Percentiles rank a stretch among this genome's conserved stretches.
Conservation (phyloP, 257 asterid species). For the Nicotiana obtusifolia region DNA sequence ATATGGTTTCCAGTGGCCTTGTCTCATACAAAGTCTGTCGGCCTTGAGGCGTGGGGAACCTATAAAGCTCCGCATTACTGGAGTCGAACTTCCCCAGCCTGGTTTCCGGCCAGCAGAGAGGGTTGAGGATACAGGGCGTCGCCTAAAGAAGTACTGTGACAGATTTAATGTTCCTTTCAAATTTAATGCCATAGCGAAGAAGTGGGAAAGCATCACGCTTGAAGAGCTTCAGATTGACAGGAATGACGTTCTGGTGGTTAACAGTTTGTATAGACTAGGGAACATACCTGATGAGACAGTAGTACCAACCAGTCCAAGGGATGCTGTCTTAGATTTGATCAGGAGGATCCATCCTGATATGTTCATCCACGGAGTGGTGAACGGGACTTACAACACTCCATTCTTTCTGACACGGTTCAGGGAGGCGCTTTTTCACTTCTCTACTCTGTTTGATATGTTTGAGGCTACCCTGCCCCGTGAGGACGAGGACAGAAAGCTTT, state of each 20-base stretch:
- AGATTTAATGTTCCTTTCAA: slow-evolving; percentile 31
- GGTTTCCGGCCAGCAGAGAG: slow-evolving; percentile 39
- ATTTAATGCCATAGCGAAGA: slow-evolving; percentile 30
- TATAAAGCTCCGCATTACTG: slow-evolving; percentile 32
- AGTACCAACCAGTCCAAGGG: slow-evolving; percentile 29
- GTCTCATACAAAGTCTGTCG: slow-evolving; percentile 32
- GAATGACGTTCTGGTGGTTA: slow-evolving; percentile 31
- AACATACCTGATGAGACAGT: slow-evolving; percentile 40
- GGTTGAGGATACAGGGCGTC: slow-evolving; percentile 35
- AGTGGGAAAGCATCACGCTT: slow-evolving; percentile 33
- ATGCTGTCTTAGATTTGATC: slow-evolving; percentile 29
- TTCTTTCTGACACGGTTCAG: slow-evolving; percentile 32
- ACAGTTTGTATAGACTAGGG: slow-evolving; percentile 31
- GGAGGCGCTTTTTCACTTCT: slow-evolving; percentile 38
- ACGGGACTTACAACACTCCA: slow-evolving; percentile 35
- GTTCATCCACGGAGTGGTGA: slow-evolving; percentile 25
- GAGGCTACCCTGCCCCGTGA: slow-evolving; percentile 26
- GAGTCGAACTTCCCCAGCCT: slow-evolving; percentile 39
- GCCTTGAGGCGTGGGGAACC: slow-evolving; percentile 30
- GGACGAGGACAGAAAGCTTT: slow-evolving; percentile 20
- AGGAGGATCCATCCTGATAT: slow-evolving; percentile 27
- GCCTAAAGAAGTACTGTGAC: slow-evolving; percentile 26
- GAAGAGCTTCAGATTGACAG: slow-evolving; percentile 23
- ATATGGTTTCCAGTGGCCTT: slow-evolving; percentile 42
- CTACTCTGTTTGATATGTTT: slow-evolving; percentile 26